Evolutionary conservation across 2,329 filamentous ascomycete species (phyloP), one percentile per base, ranked within the genome.

Genomic region (Epichloe festucae): DNA sequence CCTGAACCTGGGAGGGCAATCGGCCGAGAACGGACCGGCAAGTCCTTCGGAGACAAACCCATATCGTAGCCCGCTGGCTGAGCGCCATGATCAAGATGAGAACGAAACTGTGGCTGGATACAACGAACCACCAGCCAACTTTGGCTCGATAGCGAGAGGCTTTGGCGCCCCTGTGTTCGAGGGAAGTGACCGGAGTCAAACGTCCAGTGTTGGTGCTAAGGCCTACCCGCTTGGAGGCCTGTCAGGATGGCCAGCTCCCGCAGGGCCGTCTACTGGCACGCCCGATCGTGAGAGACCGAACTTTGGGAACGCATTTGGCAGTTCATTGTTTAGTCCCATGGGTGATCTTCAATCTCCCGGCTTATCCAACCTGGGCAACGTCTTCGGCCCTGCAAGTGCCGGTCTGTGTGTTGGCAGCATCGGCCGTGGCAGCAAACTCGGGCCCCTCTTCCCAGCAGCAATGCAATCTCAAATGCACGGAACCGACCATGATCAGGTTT

Each of bases 31-130:
- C n/a, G 87, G 89, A 53, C 85, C 87, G 0, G 79, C 88, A 62
- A 97, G 91, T 64, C 93, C 93, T 11, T 93, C 90, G 0, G 88
- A 95, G 62, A 97, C 93, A 3, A 98, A 98, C 63, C 93, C 93
- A 2, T 98, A 93, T 64, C 87, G 90, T 57, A 97, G 91, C 65
- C 93, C 93, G 2, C 81, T 86, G 7, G 86, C 84, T 39, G 85
- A 89, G 27, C 82, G 82, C 44, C 82, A 85, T 52, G 76, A 79
- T 17, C 79, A 87, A 46, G 78, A 80, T 15, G 78, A 79, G 7
- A 74, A 76, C 45, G 78, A 85, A 44, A 70, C 73, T 5, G 73
- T 75, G 46, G 62, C 66, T 36, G 70, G 53, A 17, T 56, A 61
- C 17, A 63, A 65, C 34, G 67, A 78, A 47, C 65, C 69, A 43